Conservation (phyloP, 208 protist species). For the Wallacemonas sp. region DNA sequence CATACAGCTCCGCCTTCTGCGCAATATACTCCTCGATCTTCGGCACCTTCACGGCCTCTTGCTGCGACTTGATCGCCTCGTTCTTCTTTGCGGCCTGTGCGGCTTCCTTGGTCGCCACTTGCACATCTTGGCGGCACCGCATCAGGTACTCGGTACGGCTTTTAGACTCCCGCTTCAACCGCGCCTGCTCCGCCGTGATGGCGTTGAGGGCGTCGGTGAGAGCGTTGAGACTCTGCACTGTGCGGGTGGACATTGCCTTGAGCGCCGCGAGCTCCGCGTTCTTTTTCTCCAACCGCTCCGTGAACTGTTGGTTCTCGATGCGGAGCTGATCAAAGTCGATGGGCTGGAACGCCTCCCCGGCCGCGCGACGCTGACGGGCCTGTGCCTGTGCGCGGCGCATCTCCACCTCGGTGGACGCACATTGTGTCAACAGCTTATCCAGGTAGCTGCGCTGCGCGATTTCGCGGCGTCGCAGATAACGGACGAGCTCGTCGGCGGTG, state of each 20-base stretch:
- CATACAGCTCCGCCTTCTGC: constrained; percentile 91
- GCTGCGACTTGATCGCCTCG: constrained; percentile 64
- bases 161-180: constrained; percentile 84
- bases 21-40: constrained; percentile 94
- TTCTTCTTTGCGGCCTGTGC: constrained; percentile 71
- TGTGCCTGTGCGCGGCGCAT: constrained; percentile 85
- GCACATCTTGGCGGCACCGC: constrained; percentile 59
- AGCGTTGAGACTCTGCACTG: constrained; percentile 90
- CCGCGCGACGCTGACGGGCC: constrained; percentile 85
- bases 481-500: constrained; percentile 82
- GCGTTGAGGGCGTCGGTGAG: constrained; percentile 88
- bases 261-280: constrained; percentile 93
- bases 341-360: constrained; percentile 90
- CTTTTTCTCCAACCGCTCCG: constrained; percentile 93
- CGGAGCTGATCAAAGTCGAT: constrained; percentile 96
- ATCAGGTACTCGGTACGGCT: constrained; percentile 74
- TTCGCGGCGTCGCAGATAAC: constrained; percentile 78
- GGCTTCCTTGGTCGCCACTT: constrained; percentile 65
- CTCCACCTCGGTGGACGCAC: constrained; percentile 57
- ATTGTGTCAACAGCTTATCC: constrained; percentile 90
- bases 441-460: constrained; percentile 65
- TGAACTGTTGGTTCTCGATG: constrained; percentile 96
- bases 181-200: constrained; percentile 78
- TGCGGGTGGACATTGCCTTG: constrained; percentile 94
- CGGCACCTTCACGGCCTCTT: constrained; percentile 89